Base-by-base conservation (phyloP, 2,329 filamentous ascomycete genomes). In the Didymellaceae sp. region DNA sequence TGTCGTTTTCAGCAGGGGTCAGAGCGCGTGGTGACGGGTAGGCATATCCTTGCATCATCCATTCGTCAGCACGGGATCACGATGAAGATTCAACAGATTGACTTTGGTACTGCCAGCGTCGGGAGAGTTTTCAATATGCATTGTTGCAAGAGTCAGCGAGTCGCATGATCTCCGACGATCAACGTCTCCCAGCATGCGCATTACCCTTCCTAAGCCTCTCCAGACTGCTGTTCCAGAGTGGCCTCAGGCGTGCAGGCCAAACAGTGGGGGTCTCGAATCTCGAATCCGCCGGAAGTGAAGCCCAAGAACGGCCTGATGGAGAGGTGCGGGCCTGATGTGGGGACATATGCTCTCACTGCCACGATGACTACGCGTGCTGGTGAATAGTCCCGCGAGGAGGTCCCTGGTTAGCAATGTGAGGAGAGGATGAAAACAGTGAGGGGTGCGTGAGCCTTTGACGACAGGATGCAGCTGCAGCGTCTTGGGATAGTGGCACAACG, bases 181-280 rank as follows among this genome's bases (percentile, higher is more conserved):
- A 16, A 16, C 20, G 18, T 22, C 13, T 34, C n/a, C 31, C n/a
- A 33, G 8, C 28, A 22, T 21, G 33, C 33, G 17, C 11, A 45
- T 14, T n/a, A 22, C 11, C 18, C 11, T 30, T 33, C 28, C 31
- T 14, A 25, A 20, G 46, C 32, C 10, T 31, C 20, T 32, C 34
- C 11, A 2, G 31, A 20, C 20, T 41, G 8, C 10, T 37, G 48
- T 51, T 49, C 45, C 52, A 53, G 34, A 32, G 41, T 45, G 52
- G 51, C 58, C 53, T 54, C 43, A 66, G 58, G 58, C 54, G 54
- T 41, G 58, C 60, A 64, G 57, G 57, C 65, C 61, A 71, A 66
- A 70, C 67, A 43, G 58, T 51, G 49, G 57, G 28, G 55, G 67
- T 70, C 61, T 68, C 65, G 65, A 57, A 57, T 63, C 26, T 52